Conservation (phyloP, 176 grass and related monocot genomes). For the Paspalum vaginatum region DNA sequence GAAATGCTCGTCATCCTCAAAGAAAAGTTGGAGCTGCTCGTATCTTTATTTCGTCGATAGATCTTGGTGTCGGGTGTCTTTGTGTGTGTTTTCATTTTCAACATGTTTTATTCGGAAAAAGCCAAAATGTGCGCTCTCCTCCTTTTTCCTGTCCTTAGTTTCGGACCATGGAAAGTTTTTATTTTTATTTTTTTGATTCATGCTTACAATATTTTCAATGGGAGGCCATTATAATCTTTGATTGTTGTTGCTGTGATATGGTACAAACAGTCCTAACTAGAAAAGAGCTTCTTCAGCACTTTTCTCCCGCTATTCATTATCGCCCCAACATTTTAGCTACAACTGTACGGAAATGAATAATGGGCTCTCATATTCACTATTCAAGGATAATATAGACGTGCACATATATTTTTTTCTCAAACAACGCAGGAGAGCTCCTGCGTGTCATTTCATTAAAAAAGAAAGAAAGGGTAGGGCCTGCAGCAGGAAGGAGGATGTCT, state of each 20-base stretch:
- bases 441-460: too few relatives aligned
- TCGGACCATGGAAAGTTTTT: neutral
- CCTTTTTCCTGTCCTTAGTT: neutral
- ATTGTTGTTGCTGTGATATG: neutral
- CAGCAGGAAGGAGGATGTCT: too few relatives aligned
- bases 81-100: neutral
- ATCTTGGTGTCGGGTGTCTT: neutral
- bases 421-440: too few relatives aligned
- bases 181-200: neutral
- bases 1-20: slow-evolving; percentile 6
- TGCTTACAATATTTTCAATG: neutral
- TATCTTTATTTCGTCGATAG: neutral
- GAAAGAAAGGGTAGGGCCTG: too few relatives aligned
- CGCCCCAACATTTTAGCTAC: neutral
- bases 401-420: too few relatives aligned
- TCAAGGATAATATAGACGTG: neutral
- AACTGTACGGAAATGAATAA: neutral
- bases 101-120: neutral
- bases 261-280: neutral
- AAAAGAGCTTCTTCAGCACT: neutral
- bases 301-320: neutral
- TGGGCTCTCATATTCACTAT: neutral
- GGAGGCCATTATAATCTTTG: neutral
- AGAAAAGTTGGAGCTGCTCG: slow-evolving; percentile 17
- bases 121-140: neutral